Evolutionary conservation across 1,139 yeast genomes (phyloP).

Genomic region (Kurtzmaniella quercitrusa): DNA sequence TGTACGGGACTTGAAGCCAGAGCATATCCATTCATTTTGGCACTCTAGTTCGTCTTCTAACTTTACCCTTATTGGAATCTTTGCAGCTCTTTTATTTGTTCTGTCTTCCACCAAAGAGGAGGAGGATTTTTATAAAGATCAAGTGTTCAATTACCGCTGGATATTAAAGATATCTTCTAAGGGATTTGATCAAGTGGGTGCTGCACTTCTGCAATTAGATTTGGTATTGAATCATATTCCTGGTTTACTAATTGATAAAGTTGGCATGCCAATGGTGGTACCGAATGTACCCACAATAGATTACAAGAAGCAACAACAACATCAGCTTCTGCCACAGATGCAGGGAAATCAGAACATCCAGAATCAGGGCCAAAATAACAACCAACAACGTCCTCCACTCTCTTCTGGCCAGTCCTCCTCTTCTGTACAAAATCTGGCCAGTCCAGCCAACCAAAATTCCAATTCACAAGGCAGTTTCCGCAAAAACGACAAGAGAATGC

Average conservation of each 20-base stretch:
- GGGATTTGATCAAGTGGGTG: slow-evolving; percentile 70
- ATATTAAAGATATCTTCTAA: slow-evolving; percentile 66
- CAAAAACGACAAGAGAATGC: background rate
- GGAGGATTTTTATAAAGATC: slow-evolving; percentile 57
- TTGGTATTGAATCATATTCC: slow-evolving; percentile 63
- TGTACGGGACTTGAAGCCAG: slow-evolving; percentile 69
- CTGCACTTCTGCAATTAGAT: slow-evolving; percentile 66
- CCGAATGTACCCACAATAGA: slow-evolving; percentile 32
- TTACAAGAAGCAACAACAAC: slow-evolving; percentile 12
- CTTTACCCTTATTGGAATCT: slow-evolving; percentile 77
- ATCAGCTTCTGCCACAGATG: slow-evolving; percentile 8
- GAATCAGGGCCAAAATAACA: background rate
- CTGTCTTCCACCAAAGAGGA: slow-evolving; percentile 62
- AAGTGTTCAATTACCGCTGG: slow-evolving; percentile 72
- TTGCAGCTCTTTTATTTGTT: slow-evolving; percentile 72
- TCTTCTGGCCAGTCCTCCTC: background rate
- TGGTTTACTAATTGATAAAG: slow-evolving; percentile 50
- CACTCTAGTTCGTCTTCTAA: slow-evolving; percentile 75
- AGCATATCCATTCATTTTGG: slow-evolving; percentile 86
- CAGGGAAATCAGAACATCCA: slow-evolving; percentile 10
- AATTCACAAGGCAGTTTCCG: slow-evolving; percentile 2
- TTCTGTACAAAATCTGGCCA: background rate
- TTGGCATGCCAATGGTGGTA: slow-evolving; percentile 36
- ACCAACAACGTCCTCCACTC: background rate
- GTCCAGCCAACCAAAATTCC: background rate